phyloP scores from a whole-genome alignment of 2,329 filamentous ascomycete genomes.

The Colletotrichum liaoningense region DNA sequence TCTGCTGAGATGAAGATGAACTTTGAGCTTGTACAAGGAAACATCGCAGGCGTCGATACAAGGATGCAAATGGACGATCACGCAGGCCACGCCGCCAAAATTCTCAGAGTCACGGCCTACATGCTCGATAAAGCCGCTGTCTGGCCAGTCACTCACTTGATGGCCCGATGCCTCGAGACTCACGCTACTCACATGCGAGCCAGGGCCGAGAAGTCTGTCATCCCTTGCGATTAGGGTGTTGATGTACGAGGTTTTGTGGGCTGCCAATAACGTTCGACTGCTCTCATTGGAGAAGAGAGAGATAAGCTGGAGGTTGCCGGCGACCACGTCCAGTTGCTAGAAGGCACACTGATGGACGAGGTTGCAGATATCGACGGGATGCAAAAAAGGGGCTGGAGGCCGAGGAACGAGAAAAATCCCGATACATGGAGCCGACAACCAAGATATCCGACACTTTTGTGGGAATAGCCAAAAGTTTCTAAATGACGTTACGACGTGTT shows the following conservation, averaged over 20 bases:
- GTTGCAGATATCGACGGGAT: no score
- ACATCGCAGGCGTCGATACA: slow-evolving; percentile 63
- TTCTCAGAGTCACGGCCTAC: slow-evolving; percentile 85
- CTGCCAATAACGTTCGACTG: not conserved
- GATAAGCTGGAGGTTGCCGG: not conserved
- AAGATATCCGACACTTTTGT: slow-evolving; percentile 13
- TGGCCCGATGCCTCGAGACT: slow-evolving; percentile 65
- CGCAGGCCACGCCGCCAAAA: slow-evolving; percentile 85
- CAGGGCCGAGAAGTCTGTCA: slow-evolving; percentile 64
- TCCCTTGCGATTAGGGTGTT: slow-evolving; percentile 49
- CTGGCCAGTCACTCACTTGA: slow-evolving; percentile 78
- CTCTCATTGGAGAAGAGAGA: not conserved
- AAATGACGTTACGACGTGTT: slow-evolving; percentile 26
- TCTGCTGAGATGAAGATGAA: slow-evolving; percentile 85
- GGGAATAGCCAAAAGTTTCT: slow-evolving; percentile 22
- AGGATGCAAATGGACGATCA: slow-evolving; percentile 69
- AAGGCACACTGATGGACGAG: not conserved
- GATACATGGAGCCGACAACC: slow-evolving; percentile 4
- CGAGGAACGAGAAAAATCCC: not conserved
- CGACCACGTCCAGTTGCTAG: not conserved
- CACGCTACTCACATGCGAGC: slow-evolving; percentile 64
- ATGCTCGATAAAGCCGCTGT: slow-evolving; percentile 90
- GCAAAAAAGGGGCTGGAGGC: not conserved
- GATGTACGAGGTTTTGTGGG: not conserved
- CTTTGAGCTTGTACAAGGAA: slow-evolving; percentile 59